A percentile compares a stretch with the other conserved stretches of the same genome.
Evolutionary conservation across 2,329 filamentous ascomycete genomes (phyloP).

Genomic region (Aspergillus sp.): DNA sequence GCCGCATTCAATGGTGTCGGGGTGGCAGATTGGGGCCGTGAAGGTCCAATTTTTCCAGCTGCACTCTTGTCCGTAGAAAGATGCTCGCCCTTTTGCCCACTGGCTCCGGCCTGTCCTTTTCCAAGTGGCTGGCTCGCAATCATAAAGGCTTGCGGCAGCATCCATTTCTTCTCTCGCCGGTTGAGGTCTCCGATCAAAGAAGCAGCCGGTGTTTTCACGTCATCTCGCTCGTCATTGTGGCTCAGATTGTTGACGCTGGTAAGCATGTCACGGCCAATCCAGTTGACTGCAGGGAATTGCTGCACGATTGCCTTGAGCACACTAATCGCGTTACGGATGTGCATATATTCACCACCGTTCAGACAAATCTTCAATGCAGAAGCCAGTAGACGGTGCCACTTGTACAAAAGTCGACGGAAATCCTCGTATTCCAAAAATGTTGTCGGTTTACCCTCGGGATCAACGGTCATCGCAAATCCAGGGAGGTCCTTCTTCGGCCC

Average conservation of each 20-base stretch:
- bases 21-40: constrained; percentile 24
- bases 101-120: constrained; percentile 13
- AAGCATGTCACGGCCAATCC: constrained; percentile 61
- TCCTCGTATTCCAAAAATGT: constrained; percentile 76
- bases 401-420: constrained; percentile 79
- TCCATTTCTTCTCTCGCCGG: constrained; percentile 45
- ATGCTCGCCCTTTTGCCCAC: constrained; percentile 14
- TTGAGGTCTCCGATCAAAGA: constrained; percentile 46
- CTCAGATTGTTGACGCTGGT: constrained; percentile 39
- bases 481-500: constrained; percentile 61
- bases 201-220: constrained; percentile 47
- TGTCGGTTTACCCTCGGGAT: constrained; percentile 64
- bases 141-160: constrained; percentile 44
- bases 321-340: constrained; percentile 92
- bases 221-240: constrained; percentile 42
- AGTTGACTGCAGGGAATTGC: constrained; percentile 83
- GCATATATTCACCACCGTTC: constrained; percentile 85
- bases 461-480: constrained; percentile 73
- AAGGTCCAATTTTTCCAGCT: constrained; percentile 20
- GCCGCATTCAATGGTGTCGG: constrained; percentile 35
- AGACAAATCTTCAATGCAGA: constrained; percentile 77
- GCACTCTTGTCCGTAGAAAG: constrained; percentile 15
- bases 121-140: constrained; percentile 22
- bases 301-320: constrained; percentile 76
- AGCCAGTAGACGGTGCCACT: constrained; percentile 83